Base-by-base conservation (phyloP, 1,284 basidiomycete genomes). In the Microbotryomycetes sp. region DNA sequence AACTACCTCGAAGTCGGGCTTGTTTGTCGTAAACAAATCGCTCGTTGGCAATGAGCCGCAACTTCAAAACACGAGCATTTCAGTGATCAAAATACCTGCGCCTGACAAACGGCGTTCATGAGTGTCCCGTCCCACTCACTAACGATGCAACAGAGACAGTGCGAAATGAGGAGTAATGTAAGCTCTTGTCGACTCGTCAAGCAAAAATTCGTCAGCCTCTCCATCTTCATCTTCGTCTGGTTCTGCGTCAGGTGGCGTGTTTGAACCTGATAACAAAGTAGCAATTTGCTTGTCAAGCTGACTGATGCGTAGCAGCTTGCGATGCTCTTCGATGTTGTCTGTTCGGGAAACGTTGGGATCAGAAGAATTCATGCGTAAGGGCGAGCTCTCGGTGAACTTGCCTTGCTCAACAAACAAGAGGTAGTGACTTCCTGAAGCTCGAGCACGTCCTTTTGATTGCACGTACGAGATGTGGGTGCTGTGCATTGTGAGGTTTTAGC, bases 91-190 rank as follows among this genome's bases (percentile, higher is more conserved):
- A n/a, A n/a, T n/a, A n/a, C n/a, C n/a, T n/a, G n/a, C n/a, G n/a
- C n/a, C n/a, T n/a, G n/a, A n/a, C n/a, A n/a, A n/a, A n/a, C n/a
- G n/a, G n/a, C n/a, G n/a, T n/a, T n/a, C n/a, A n/a, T n/a, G n/a
- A n/a, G n/a, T n/a, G n/a, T n/a, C n/a, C n/a, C n/a, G n/a, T 12
- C 36, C 36, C 3, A 48, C 55, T 19, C 50, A 62, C 55, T 54
- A 58, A 7, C 56, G 46, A 4, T 52, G 30, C 3, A 62, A 47
- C 2, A 62, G 51, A 15, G 47, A 46, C 19, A 62, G 47, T 3
- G 56, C 29, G 22, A 58, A 58, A 42, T 58, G 60, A n/a, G 60
- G 56, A 15, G 60, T 62, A 15, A 62, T 4, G 14, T 30, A 14
- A 1, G 60, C 60, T 22, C 51, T 53, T 1, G 60, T 62, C 5